A percentile compares a stretch with the other conserved stretches of the same genome.
Conservation (phyloP, 2,329 filamentous ascomycete genomes). For the Colletotrichum sp. region DNA sequence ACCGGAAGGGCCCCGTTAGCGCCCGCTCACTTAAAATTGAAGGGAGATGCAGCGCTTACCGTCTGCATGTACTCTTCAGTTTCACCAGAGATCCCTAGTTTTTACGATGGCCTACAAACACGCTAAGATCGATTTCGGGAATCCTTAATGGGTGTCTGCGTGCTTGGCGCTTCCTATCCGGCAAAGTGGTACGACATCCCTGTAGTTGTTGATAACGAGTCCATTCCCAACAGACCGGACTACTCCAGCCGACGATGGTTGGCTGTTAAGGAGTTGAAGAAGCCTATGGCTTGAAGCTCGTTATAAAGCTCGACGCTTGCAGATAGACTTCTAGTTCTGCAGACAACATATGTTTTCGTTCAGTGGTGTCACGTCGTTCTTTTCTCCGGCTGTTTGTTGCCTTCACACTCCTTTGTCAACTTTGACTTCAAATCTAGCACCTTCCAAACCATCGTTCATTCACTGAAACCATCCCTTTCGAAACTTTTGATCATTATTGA, state of each 20-base stretch:
- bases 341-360: background rate
- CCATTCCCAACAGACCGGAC: background rate
- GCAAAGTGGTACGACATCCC: background rate
- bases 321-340: background rate
- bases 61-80: background rate
- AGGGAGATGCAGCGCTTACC: background rate
- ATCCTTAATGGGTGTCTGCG: background rate
- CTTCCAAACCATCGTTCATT: background rate
- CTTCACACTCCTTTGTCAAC: background rate
- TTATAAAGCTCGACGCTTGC: background rate
- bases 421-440: background rate
- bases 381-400: background rate
- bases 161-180: background rate
- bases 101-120: background rate
- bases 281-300: background rate
- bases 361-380: background rate
- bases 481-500: fast-evolving
- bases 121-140: background rate
- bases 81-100: background rate
- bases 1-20: background rate
- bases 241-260: background rate
- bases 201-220: background rate
- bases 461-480: fast-evolving
- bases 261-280: background rate
- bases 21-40: background rate